phyloP scores from a whole-genome alignment of 2,329 filamentous ascomycete species.

The Pseudopyricularia javanii region DNA sequence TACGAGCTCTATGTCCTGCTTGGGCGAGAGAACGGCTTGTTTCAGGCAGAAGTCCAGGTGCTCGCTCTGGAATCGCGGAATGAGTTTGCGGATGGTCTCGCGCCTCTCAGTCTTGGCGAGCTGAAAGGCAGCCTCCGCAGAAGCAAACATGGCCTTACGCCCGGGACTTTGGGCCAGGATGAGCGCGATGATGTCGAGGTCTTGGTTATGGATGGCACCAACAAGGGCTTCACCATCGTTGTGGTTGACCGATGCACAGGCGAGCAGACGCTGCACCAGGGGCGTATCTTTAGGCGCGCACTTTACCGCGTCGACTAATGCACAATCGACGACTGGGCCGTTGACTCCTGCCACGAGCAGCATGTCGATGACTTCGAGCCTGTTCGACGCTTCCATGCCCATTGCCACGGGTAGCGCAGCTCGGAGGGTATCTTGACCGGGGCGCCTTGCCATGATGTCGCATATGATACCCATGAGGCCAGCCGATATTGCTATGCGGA shows the following conservation, averaged over 20 bases:
- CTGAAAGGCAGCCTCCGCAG: conserved; percentile 9
- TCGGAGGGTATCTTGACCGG: conserved; percentile 10
- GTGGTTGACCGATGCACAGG: conserved; percentile 12
- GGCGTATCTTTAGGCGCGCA: conserved; percentile 7
- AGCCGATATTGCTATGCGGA: conserved; percentile 10
- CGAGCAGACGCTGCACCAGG: conserved; percentile 11
- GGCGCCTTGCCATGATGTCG: conserved; percentile 10
- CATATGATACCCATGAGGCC: conserved; percentile 8
- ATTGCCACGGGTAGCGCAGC: conserved; percentile 11
- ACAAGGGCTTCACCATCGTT: conserved; percentile 14
- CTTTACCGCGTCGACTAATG: conserved; percentile 11
- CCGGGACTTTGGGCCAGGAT: conserved; percentile 10
- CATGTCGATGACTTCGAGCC: conserved; percentile 8
- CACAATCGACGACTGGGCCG: conserved; percentile 10
- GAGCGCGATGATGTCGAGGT: conserved; percentile 9
- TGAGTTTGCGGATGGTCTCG: conserved; percentile 7
- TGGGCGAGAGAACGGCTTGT: conserved; percentile 8
- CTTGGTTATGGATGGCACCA: conserved; percentile 11
- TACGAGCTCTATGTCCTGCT: conserved; percentile 9
- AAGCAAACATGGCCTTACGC: conserved; percentile 11
- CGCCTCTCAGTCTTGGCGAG: conserved; percentile 5
- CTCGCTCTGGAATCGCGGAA: conserved; percentile 9
- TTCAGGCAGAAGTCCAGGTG: conserved; percentile 13
- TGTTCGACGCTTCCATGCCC: conserved; percentile 6
- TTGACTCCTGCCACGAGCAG: conserved; percentile 10